Conservation (phyloP, 1,284 basidiomycete genomes). For the Ustilago crameri region DNA sequence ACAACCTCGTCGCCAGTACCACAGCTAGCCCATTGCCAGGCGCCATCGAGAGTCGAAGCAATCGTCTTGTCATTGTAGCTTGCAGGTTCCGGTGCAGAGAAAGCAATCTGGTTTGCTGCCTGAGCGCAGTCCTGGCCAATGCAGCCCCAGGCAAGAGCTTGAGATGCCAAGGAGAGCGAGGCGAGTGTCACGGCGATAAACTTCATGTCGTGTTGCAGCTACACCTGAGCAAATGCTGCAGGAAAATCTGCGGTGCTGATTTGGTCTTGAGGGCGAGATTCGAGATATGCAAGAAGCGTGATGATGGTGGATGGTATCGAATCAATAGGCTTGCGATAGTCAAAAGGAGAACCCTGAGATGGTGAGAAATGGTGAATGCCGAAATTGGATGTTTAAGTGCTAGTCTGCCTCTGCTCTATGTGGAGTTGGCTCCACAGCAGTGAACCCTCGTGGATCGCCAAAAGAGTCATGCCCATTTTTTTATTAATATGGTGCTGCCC, state of each 20-base stretch:
- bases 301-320: background rate
- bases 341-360: slow-evolving; percentile 2
- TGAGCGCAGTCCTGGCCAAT: slow-evolving; percentile 42
- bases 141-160: slow-evolving; percentile 42
- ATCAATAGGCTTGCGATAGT: background rate
- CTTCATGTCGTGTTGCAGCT: background rate
- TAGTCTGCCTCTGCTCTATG: slow-evolving; percentile 16
- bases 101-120: slow-evolving; percentile 41
- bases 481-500: too few relatives aligned
- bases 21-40: slow-evolving; percentile 63
- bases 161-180: slow-evolving; percentile 34
- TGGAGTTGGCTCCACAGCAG: slow-evolving; percentile 19
- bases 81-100: slow-evolving; percentile 27
- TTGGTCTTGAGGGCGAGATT: background rate
- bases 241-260: too few relatives aligned
- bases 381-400: slow-evolving; percentile 30
- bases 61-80: slow-evolving; percentile 7
- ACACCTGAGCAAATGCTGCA: background rate
- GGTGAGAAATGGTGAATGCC: slow-evolving; percentile 19
- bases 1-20: slow-evolving; percentile 52
- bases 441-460: slow-evolving; percentile 10
- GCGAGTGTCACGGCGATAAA: slow-evolving; percentile 33
- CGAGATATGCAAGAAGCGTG: background rate
- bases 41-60: slow-evolving; percentile 25
- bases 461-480: slow-evolving; percentile 3